Evolutionary conservation across 1,284 basidiomycete genomes (phyloP).

Genomic region (Volvariella volvacea): DNA sequence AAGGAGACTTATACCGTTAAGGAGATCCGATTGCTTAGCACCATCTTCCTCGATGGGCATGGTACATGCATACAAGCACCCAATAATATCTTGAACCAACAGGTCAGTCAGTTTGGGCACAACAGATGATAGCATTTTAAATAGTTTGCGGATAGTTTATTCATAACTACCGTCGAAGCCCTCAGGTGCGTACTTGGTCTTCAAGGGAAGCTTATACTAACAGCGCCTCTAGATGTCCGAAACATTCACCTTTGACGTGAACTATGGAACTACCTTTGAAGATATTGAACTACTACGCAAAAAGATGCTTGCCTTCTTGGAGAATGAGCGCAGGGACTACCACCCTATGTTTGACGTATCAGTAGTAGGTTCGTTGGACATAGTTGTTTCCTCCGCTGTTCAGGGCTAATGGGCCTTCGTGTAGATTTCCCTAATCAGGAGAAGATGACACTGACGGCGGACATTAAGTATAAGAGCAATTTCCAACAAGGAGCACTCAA

Average conservation of each 20-base stretch:
- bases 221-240: constrained; percentile 54
- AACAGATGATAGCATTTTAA: constrained; percentile 2
- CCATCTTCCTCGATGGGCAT: constrained; percentile 63
- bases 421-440: constrained; percentile 81
- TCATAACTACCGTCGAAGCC: constrained; percentile 66
- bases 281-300: constrained; percentile 75
- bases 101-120: constrained; percentile 34
- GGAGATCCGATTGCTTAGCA: constrained; percentile 81
- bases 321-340: constrained; percentile 66
- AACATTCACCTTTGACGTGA: constrained; percentile 76
- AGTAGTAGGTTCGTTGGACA: constrained; percentile 42
- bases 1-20: constrained; percentile 72
- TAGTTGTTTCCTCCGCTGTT: neutral
- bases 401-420: constrained; percentile 3
- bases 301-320: constrained; percentile 80
- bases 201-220: constrained; percentile 1
- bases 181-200: constrained; percentile 34
- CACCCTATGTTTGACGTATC: constrained; percentile 66
- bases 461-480: constrained; percentile 91
- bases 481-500: constrained; percentile 79
- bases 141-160: constrained; percentile 44
- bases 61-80: constrained; percentile 61
- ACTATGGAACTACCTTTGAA: constrained; percentile 76
- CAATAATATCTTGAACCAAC: constrained; percentile 60
- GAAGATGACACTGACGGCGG: constrained; percentile 73